phyloP scores from a whole-genome alignment of 2,329 filamentous ascomycete species.

The Chaetomium globosum region DNA sequence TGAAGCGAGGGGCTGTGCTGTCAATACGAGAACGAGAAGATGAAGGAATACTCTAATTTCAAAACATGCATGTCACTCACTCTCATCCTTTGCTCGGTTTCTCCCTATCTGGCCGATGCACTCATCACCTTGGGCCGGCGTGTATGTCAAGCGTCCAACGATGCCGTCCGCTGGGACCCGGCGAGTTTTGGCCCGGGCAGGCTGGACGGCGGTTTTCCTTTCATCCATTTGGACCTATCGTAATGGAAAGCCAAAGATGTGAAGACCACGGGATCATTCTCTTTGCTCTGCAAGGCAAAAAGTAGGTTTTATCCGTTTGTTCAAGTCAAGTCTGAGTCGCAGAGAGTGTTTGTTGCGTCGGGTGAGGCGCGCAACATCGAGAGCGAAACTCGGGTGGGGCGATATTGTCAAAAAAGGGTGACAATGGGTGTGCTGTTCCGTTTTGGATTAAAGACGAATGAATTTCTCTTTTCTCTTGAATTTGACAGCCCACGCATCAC shows the following conservation, averaged over 20 bases:
- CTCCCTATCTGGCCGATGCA: conserved; percentile 44
- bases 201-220: conserved; percentile 17
- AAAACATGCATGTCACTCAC: conserved; percentile 32
- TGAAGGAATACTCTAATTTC: background rate
- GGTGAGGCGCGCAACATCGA: conserved; percentile 16
- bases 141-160: conserved; percentile 35
- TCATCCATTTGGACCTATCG: conserved; percentile 36
- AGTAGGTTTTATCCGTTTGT: background rate
- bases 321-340: background rate
- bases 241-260: conserved; percentile 12
- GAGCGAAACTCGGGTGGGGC: background rate
- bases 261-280: conserved; percentile 30
- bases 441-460: background rate
- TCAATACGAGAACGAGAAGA: conserved; percentile 14
- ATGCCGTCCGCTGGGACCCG: conserved; percentile 30
- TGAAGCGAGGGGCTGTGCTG: conserved; percentile 35
- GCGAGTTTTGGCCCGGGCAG: conserved; percentile 21
- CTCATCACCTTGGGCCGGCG: conserved; percentile 27
- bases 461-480: background rate
- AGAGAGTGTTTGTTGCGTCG: background rate
- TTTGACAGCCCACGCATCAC: background rate
- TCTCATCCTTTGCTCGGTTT: conserved; percentile 37
- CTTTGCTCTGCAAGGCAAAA: conserved; percentile 4
- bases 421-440: background rate
- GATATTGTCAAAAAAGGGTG: background rate